A percentile compares a stretch with the other conserved stretches of the same genome.
Evolutionary conservation across 2,329 filamentous ascomycete species (phyloP).

Genomic region (Epichloe glyceriae): DNA sequence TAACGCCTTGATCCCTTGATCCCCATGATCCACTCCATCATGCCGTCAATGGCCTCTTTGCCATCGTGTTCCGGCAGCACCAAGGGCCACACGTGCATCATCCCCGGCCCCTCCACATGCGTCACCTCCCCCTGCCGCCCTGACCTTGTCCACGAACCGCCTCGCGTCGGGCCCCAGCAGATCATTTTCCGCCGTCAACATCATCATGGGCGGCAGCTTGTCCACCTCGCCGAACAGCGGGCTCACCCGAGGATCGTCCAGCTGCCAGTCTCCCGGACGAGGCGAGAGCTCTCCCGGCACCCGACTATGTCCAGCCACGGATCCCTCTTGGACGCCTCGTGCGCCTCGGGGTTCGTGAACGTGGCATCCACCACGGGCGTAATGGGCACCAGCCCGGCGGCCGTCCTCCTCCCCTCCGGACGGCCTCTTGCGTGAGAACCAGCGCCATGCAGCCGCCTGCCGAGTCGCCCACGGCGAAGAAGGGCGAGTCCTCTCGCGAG

Average conservation of each 20-base stretch:
- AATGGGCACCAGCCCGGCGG: conserved; percentile 16
- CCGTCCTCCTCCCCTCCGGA: conserved; percentile 12
- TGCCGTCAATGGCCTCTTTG: conserved; percentile 13
- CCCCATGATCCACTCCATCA: conserved; percentile 15
- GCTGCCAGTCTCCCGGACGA: conserved; percentile 16
- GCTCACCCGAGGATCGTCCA: conserved; percentile 15
- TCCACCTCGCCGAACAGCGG: conserved; percentile 17
- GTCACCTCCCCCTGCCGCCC: conserved; percentile 15
- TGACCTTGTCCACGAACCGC: conserved; percentile 16
- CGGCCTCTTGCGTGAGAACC: conserved; percentile 18
- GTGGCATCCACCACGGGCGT: conserved; percentile 19
- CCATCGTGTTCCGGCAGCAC: conserved; percentile 16
- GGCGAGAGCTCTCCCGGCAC: conserved; percentile 12
- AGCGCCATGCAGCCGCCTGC: conserved; percentile 19
- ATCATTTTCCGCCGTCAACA: conserved; percentile 17
- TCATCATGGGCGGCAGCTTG: conserved; percentile 17
- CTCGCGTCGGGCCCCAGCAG: conserved; percentile 16
- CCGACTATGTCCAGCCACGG: conserved; percentile 18
- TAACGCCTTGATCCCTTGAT: conserved; percentile 1
- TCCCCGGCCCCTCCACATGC: conserved; percentile 16
- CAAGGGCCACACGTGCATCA: conserved; percentile 22
- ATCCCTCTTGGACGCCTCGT: conserved; percentile 12
- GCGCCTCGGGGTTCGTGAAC: conserved; percentile 16
- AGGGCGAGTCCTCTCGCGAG: conserved; percentile 15
- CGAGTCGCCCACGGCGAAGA: conserved; percentile 19